Base-by-base conservation (phyloP, 176 grass and related monocot species). In the Eremochloa ophiuroides region DNA sequence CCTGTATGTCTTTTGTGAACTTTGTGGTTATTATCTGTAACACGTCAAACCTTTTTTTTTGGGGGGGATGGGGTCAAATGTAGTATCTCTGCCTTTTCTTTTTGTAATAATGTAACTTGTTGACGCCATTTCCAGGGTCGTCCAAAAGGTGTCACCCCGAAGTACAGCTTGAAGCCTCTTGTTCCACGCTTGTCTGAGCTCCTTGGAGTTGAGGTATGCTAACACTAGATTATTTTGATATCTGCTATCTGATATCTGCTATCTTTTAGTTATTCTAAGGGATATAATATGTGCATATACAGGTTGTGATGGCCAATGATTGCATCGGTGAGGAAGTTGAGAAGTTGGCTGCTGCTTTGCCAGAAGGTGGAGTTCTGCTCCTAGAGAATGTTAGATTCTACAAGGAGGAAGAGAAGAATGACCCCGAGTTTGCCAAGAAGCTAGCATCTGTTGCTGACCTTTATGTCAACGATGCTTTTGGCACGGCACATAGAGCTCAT, bases 341-440 rank as follows among this genome's bases (percentile, higher is more conserved):
- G 85, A 87, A 88, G 20, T 56, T 91, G 60, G 92, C 79, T 75
- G 74, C 84, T 85, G 85, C 88, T 71, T 88, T 98, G 62, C 92
- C 84, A 29, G 88, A 98, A 7, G 95, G 95, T 1, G 92, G 92
- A 81, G 95, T 98, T 86, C 74, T 98, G 22, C 95, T 98, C 73
- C 88, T 98, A 42, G 92, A 98, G 83, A 98, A 98, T 38, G 92
- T 98, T 23, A 94, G 95, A 50, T 98, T 98, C 85, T 78, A 98
- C 78, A 98, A 84, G 82, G 95, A 98, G 83, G 95, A 98, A 83
- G 95, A 98, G 69, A 98, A 98, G 86, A 98, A 98, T 13, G 95
- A 91, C 6, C 88, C 95, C 11, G 95, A 95, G 84, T 95, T 98
- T 79, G 90, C 92, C 35, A 93, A 98, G 92, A 95, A 98, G 81